These are phyloP conservation scores for Selaginella tamariscina DNA, from an alignment of 75 land plant genomes.

Conservation along the genomic window DNA sequence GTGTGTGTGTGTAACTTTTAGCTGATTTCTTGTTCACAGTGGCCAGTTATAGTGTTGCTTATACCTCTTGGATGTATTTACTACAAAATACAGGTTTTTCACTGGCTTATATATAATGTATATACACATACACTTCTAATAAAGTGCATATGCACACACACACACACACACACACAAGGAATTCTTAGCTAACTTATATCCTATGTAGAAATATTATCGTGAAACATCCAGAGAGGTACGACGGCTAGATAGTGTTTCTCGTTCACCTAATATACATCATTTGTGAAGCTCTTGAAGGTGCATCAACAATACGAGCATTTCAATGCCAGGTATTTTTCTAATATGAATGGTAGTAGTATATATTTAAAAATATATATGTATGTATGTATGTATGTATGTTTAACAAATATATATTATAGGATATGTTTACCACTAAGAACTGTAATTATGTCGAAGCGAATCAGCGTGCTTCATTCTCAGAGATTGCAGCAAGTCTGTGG, in stretches of 20 bases:
- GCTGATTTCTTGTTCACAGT: slow-evolving; percentile 31
- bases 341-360: neutral
- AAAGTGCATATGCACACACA: neutral
- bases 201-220: slow-evolving; percentile 83
- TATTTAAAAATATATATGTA: too few species aligned
- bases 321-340: slow-evolving; percentile 41
- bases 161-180: neutral
- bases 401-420: too few species aligned
- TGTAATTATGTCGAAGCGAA: slow-evolving; percentile 36
- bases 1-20: neutral
- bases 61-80: slow-evolving; percentile 66
- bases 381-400: too few species aligned
- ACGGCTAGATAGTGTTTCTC: slow-evolving; percentile 89
- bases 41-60: slow-evolving; percentile 49
- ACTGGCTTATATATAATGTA: neutral
- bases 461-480: slow-evolving; percentile 69
- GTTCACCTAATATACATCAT: slow-evolving; percentile 86
- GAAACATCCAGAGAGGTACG: slow-evolving; percentile 86
- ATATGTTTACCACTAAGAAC: slow-evolving; percentile 43
- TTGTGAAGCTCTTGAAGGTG: slow-evolving; percentile 84
- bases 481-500: slow-evolving; percentile 84
- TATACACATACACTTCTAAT: neutral
- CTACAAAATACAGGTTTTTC: slow-evolving; percentile 59
- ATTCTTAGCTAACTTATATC: too few species aligned
- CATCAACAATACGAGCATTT: slow-evolving; percentile 83